Evolutionary conservation across 1,284 basidiomycete genomes (phyloP).

Genomic region (Malassezia equina): DNA sequence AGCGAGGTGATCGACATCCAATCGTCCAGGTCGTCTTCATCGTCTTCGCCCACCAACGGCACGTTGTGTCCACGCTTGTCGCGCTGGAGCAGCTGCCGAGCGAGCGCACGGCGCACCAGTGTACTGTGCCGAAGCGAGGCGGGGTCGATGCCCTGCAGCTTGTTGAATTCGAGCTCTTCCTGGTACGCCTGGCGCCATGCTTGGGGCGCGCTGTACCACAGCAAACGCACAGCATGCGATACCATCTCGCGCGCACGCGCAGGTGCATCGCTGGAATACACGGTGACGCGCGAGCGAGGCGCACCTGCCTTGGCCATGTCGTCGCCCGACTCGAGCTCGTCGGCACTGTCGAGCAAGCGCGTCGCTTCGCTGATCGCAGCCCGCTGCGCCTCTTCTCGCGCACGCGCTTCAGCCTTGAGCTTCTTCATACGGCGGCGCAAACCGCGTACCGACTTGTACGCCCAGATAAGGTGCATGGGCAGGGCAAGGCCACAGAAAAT

Average conservation of each 20-base stretch:
- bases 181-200: constrained; percentile 31
- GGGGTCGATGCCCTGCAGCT: constrained; percentile 18
- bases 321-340: constrained; percentile 6
- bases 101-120: constrained; percentile 28
- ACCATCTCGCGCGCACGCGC: constrained; percentile 39
- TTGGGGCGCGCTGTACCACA: constrained; percentile 42
- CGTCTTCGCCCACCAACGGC: constrained; percentile 10
- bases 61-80: constrained; percentile 29
- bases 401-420: constrained; percentile 27
- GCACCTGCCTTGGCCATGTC: background rate
- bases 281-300: background rate
- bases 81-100: constrained; percentile 32
- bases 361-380: constrained; percentile 13
- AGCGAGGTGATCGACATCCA: constrained; percentile 23
- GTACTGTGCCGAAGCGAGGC: constrained; percentile 22
- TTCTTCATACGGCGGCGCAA: constrained; percentile 39
- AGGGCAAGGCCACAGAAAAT: constrained; percentile 29
- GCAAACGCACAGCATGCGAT: constrained; percentile 39
- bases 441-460: constrained; percentile 42
- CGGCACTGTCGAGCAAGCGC: constrained; percentile 12
- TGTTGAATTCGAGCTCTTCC: constrained; percentile 8
- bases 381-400: constrained; percentile 15
- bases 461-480: constrained; percentile 47
- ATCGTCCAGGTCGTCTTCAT: constrained; percentile 15
- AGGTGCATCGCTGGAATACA: constrained; percentile 15